Conservation (phyloP, 768 basidiomycete species). For the Dentipellis sp. region DNA sequence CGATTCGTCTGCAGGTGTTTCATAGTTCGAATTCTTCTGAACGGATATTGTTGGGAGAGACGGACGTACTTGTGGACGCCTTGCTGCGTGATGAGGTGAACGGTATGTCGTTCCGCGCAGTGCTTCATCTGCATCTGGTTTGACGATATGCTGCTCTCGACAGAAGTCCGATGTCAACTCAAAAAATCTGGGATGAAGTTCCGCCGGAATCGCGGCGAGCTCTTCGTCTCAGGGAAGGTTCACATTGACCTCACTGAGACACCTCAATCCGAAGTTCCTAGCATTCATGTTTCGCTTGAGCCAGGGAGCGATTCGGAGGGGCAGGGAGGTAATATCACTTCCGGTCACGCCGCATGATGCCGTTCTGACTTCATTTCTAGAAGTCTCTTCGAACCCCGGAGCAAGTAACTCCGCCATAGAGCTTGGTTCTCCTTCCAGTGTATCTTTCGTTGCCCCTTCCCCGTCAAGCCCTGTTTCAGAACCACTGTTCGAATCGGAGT, state of each 20-base stretch:
- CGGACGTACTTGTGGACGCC: neutral
- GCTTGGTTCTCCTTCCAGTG: neutral
- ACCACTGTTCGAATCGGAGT: neutral
- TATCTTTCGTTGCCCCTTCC: neutral
- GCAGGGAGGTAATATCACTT: neutral
- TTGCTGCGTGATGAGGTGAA: neutral
- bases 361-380: neutral
- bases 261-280: too few species aligned
- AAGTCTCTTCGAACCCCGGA: too few species aligned
- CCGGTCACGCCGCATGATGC: neutral
- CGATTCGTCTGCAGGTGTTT: neutral
- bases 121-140: neutral
- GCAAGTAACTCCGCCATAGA: neutral
- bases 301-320: neutral
- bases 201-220: neutral
- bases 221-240: neutral
- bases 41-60: neutral
- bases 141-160: neutral
- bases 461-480: neutral
- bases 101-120: too few species aligned
- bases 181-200: neutral
- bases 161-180: neutral
- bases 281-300: neutral
- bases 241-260: neutral
- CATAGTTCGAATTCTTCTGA: neutral